A percentile compares a stretch with the other conserved stretches of the same genome.
Conservation (phyloP, 306 rosid genomes). For the Leucaena leucocephala region DNA sequence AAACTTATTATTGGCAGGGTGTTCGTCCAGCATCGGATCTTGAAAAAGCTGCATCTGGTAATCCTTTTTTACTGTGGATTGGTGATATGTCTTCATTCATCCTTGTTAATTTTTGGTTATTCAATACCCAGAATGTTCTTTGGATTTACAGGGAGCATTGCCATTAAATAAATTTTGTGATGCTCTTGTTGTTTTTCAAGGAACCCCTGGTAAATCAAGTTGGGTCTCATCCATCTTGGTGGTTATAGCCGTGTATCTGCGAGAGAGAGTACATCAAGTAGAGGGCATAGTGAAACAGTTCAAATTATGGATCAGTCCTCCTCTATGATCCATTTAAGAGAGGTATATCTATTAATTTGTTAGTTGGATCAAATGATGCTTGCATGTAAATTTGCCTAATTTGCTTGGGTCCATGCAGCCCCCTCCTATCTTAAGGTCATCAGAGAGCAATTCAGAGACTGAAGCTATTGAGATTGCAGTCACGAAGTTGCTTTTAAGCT, state of each 20-base stretch:
- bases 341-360: slow-evolving; percentile 51
- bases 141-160: slow-evolving; percentile 18
- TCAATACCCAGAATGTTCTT: slow-evolving; percentile 13
- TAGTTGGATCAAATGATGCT: slow-evolving; percentile 23
- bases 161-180: slow-evolving; percentile 12
- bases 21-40: slow-evolving; percentile 58
- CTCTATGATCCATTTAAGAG: slow-evolving; percentile 80
- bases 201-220: slow-evolving; percentile 60
- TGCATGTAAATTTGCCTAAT: slow-evolving; percentile 15
- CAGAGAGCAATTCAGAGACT: slow-evolving; percentile 73
- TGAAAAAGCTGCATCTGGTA: slow-evolving; percentile 78
- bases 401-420: slow-evolving; percentile 61
- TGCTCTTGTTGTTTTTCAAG: slow-evolving; percentile 48
- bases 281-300: slow-evolving; percentile 59
- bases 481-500: slow-evolving; percentile 80
- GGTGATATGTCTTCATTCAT: not conserved
- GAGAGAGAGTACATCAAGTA: slow-evolving; percentile 57
- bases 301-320: slow-evolving; percentile 56
- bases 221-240: slow-evolving; percentile 90
- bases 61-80: slow-evolving; percentile 18
- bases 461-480: slow-evolving; percentile 71
- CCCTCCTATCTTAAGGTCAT: slow-evolving; percentile 78
- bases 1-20: slow-evolving; percentile 48
- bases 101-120: not conserved
- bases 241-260: slow-evolving; percentile 61